phyloP scores from a whole-genome alignment of 805 yeast genomes.

The Metschnikowia baotianmanensis region DNA sequence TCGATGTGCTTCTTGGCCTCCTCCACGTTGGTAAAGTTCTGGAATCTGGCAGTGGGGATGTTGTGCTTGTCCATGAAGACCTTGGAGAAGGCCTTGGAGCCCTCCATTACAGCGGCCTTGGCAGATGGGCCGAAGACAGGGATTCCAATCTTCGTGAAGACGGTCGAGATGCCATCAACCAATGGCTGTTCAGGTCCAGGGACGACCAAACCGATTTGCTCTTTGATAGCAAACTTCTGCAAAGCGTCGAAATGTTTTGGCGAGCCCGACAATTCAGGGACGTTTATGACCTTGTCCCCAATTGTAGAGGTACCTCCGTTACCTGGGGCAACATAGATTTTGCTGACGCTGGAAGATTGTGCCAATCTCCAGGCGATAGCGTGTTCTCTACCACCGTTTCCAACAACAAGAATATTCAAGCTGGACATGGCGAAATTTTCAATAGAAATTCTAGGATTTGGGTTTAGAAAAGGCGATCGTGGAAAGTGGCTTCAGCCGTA shows the following conservation, averaged over 20 bases:
- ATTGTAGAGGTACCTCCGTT: conserved; percentile 81
- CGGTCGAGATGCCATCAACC: conserved; percentile 83
- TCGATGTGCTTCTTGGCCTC: conserved; percentile 71
- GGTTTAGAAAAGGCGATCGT: background rate
- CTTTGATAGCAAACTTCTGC: conserved; percentile 68
- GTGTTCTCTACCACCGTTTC: conserved; percentile 99
- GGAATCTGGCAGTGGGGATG: conserved; percentile 92
- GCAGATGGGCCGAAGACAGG: conserved; percentile 97
- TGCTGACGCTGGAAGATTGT: conserved; percentile 68
- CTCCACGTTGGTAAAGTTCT: conserved; percentile 74
- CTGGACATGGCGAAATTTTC: conserved; percentile 12
- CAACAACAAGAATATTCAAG: conserved; percentile 65
- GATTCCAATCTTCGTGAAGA: conserved; percentile 78
- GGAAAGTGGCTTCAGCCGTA: background rate
- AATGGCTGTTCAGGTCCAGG: conserved; percentile 99
- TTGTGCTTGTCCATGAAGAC: conserved; percentile 87
- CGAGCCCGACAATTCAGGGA: conserved; percentile 60
- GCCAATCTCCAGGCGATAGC: conserved; percentile 90
- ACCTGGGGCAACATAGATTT: conserved; percentile 92
- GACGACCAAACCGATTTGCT: conserved; percentile 69
- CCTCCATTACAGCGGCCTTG: conserved; percentile 92
- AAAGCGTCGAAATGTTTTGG: conserved; percentile 67
- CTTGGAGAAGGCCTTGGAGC: conserved; percentile 92
- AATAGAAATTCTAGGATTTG: background rate
- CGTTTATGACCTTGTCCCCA: conserved; percentile 59